phyloP scores from a whole-genome alignment of 768 basidiomycete species.

The Chalciporus pseudorubinellus region DNA sequence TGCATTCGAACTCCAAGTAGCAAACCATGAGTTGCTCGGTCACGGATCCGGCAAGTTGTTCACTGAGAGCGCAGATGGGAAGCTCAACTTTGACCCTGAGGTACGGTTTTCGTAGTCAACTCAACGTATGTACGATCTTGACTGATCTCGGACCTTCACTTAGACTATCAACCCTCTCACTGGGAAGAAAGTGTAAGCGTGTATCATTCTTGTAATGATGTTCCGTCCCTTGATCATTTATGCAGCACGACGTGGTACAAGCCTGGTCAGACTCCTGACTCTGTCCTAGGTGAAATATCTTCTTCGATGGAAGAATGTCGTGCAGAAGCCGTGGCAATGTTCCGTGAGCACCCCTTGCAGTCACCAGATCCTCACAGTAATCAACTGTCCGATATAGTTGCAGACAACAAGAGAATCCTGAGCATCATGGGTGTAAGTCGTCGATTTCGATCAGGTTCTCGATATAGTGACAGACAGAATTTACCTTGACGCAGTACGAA shows the following conservation, averaged over 20 bases:
- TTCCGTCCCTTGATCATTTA: background rate
- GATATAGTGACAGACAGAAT: background rate
- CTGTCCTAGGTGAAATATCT: constrained; percentile 82
- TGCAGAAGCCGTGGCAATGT: constrained; percentile 85
- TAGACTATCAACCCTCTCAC: constrained; percentile 83
- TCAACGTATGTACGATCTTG: background rate
- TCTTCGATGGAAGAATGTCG: constrained; percentile 93
- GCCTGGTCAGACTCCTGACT: constrained; percentile 78
- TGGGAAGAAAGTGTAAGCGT: constrained; percentile 65
- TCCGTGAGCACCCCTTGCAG: constrained; percentile 45
- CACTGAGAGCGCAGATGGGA: constrained; percentile 71
- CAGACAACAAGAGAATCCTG: constrained; percentile 71
- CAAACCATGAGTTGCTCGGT: constrained; percentile 85
- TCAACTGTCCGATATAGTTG: constrained; percentile 43
- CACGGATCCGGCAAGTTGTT: constrained; percentile 86
- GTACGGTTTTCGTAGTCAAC: constrained; percentile 37
- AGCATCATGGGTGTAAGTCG: constrained; percentile 71
- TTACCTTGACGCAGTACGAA: constrained; percentile 49
- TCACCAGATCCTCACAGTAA: background rate
- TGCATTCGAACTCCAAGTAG: constrained; percentile 86
- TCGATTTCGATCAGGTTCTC: background rate
- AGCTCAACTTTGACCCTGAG: constrained; percentile 76
- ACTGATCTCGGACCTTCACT: background rate
- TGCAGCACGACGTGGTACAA: constrained; percentile 82
- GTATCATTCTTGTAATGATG: background rate